phyloP scores from a whole-genome alignment of 305 asterid genomes.

The Fraxinus baroniana region DNA sequence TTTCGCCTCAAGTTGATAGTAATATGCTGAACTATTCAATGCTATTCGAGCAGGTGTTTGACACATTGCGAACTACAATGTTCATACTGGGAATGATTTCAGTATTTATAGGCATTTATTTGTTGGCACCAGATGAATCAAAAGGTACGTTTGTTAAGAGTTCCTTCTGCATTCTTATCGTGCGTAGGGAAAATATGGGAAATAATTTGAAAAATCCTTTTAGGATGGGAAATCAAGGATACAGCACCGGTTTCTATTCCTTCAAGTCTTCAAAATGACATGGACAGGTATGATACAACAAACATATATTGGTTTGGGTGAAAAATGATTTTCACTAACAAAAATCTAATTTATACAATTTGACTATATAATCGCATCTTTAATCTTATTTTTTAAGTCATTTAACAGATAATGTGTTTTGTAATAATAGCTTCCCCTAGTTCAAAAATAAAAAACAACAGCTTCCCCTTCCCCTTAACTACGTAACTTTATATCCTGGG shows the following conservation, averaged over 20 bases:
- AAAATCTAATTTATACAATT: not conserved
- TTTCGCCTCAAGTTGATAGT: not conserved
- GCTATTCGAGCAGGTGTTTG: conserved; percentile 64
- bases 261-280: conserved; percentile 49
- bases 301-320: conserved; percentile 7
- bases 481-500: not conserved
- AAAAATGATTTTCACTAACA: not conserved
- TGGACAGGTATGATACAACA: conserved; percentile 56
- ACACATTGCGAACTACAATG: conserved; percentile 80
- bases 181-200: conserved; percentile 12
- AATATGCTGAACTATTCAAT: conserved; percentile 2
- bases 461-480: not conserved
- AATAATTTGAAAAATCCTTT: conserved; percentile 23
- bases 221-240: conserved; percentile 75
- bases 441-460: not conserved
- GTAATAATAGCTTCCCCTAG: conserved; percentile 5
- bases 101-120: conserved; percentile 88
- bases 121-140: conserved; percentile 90
- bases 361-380: not conserved
- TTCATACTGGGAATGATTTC: conserved; percentile 81
- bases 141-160: conserved; percentile 53
- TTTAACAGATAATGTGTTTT: conserved; percentile 1
- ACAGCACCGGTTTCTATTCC: conserved; percentile 48
- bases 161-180: not conserved
- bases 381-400: not conserved